Evolutionary conservation across 1,284 basidiomycete species (phyloP), one percentile per base, ranked within the genome.

Genomic region (Tilletia caries): DNA sequence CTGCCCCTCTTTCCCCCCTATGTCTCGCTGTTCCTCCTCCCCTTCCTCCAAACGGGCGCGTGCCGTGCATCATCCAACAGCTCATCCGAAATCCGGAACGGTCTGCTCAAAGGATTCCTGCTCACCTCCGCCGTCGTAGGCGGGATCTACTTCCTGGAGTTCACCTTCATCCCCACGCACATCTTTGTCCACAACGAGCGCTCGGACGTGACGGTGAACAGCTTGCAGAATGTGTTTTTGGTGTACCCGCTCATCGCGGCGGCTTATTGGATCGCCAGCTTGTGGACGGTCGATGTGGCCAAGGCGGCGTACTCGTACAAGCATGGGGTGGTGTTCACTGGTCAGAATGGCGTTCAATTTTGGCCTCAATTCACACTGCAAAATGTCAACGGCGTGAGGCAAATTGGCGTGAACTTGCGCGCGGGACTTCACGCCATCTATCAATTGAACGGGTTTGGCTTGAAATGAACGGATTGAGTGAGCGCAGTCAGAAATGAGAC

Each of bases 171-270:
- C 18, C 81, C 81, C 8, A 73, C 66, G 23, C 73, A 79, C 46
- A 75, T 80, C 65, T 80, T 77, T 25, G 46, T 66, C 46, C 46
- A 34, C 20, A 34, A 66, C 46, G 23, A 34, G 32, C 15, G 27
- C 65, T n/a, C 58, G 13, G 58, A 62, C 58, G 32, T 62, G 32
- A 62, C 29, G 20, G 32, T 29, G 32, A 62, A 29, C 58, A 62
- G 58, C 32, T 29, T 62, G 27, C 27, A 71, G 18, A 75, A 74
- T 43, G 76, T 79, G 50, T 80, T 82, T 29, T 80, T 77, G 79
- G 69, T 83, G 18, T 83, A 83, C 67, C 81, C 81, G 6, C 67
- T 82, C 27, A 77, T 83, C 27, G 80, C 78, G 2, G 75, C 75
- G 3, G 75, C 75, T 64, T 83, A 82, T 69, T 72, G 79, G 37